Evolutionary conservation across 495 filamentous ascomycete species (phyloP), one percentile per base, ranked within the genome.

Genomic region (Glarea lozoyensis): DNA sequence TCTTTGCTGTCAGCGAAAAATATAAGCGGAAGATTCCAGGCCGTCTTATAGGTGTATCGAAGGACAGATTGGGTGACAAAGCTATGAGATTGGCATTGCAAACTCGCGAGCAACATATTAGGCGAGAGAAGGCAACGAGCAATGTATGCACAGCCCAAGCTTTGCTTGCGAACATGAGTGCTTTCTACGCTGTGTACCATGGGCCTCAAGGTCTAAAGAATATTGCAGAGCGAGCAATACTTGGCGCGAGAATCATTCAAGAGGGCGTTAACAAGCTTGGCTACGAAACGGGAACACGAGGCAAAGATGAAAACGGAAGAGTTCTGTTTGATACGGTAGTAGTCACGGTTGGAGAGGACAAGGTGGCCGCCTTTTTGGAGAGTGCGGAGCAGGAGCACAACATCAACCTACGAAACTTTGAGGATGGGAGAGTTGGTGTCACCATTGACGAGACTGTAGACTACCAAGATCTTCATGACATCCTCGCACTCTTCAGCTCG

Each of bases 131-230:
- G 74, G 92, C 92, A 1, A 98, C 92, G 4, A 95, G 88, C 69
- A 98, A 98, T 62, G 94, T 98, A 45, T 98, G 92, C 64, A 98
- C 92, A 16, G 92, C 92, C 5, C 92, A 98, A 60, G 92, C 92
- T 7, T 62, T 98, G 13, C 72, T 97, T 23, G 92, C 92, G 15
- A 98, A 98, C 61, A 96, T 97, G 86, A 93, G 79, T 53, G 87
- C 92, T 38, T 84, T 98, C 65, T 98, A 96, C 61, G 92, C 88
- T n/a, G 76, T 97, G 27, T 98, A 97, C 59, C 92, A 98, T 58
- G 92, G 92, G 2, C 92, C 92, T 2, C 54, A 75, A 24, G 93
- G 93, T 11, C 69, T 98, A 36, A 86, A 79, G 64, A 73, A 73
- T 13, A 97, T 97, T 53, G 92, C 92, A 10, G 76, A 90, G 56